Evolutionary conservation across 208 protist species (phyloP), one percentile per base, ranked within the genome.

Genomic region (Acanthamoeba quina): DNA sequence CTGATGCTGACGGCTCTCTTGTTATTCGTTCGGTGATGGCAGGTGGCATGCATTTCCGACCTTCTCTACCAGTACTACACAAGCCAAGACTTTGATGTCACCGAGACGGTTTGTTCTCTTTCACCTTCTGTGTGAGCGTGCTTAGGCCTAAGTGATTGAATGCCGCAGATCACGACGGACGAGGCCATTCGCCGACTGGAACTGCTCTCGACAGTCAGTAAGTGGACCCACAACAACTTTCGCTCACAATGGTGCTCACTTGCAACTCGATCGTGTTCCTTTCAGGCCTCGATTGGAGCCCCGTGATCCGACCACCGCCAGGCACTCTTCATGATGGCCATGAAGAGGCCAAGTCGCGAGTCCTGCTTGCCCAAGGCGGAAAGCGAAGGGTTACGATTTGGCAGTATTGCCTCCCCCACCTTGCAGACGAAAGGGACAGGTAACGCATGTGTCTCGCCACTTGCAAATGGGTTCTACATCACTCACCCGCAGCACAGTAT

Each of bases 201-300:
- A 26, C 78, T 86, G 6, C 78, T 86, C 24, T 86, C 78, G 21
- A 86, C 78, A 9, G 10, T 86, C 49, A 86, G 78, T 86, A 62
- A 19, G 78, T 56, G 15, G 10, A 56, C 52, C 13, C 52, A 19
- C 15, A 17, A 19, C 52, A 56, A 1, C 15, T 17, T 56, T 17
- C 52, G 29, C 64, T 72, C n/a, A n/a, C n/a, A n/a, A n/a, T n/a
- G n/a, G n/a, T n/a, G n/a, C n/a, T n/a, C n/a, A n/a, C n/a, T n/a
- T n/a, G n/a, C n/a, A n/a, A n/a, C n/a, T n/a, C n/a, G n/a, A n/a
- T n/a, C n/a, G n/a, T n/a, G 58, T 66, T 66, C 15, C 74, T 15
- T 56, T 31, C 56, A 86, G 78, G 78, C 29, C 78, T 86, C 21
- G 78, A 86, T 49, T 86, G 78, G 78, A 86, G 78, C 37, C 78